A percentile compares a stretch with the other conserved stretches of the same genome.
Conservation (phyloP, 2,329 filamentous ascomycete genomes). For the Sclerotinia minor region DNA sequence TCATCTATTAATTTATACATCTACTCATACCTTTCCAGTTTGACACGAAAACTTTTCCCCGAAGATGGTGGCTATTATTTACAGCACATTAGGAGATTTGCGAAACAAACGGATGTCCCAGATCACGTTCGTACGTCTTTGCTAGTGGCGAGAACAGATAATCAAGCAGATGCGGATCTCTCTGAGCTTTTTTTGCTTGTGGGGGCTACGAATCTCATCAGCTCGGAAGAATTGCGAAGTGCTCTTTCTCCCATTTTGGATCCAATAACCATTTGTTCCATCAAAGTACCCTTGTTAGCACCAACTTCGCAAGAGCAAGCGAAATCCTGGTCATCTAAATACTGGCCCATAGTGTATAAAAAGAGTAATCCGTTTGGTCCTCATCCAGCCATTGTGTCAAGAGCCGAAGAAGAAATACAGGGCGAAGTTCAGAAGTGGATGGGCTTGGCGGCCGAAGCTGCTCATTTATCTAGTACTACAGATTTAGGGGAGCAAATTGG, state of each 20-base stretch:
- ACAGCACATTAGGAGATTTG: slow-evolving; percentile 73
- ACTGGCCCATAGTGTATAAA: slow-evolving; percentile 84
- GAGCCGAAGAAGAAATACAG: slow-evolving; percentile 68
- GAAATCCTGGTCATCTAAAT: slow-evolving; percentile 69
- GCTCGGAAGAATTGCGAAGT: slow-evolving; percentile 53
- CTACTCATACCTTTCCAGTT: slow-evolving; percentile 46
- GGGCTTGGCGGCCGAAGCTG: slow-evolving; percentile 64
- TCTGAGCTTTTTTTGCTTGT: slow-evolving; percentile 49
- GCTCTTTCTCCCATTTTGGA: slow-evolving; percentile 52
- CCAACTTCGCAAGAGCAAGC: slow-evolving; percentile 77
- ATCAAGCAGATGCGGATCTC: slow-evolving; percentile 50
- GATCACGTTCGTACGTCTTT: slow-evolving; percentile 60
- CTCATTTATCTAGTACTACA: slow-evolving; percentile 55
- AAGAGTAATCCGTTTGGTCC: slow-evolving; percentile 86
- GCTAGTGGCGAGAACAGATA: slow-evolving; percentile 51
- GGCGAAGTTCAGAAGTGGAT: slow-evolving; percentile 66
- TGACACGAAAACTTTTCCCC: slow-evolving; percentile 57
- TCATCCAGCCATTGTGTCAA: slow-evolving; percentile 71
- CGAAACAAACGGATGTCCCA: slow-evolving; percentile 68
- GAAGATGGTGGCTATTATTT: slow-evolving; percentile 64
- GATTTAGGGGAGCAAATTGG: slow-evolving; percentile 70
- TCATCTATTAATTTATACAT: slow-evolving; percentile 29
- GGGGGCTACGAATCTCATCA: slow-evolving; percentile 52
- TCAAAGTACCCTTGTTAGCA: slow-evolving; percentile 70
- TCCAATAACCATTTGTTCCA: slow-evolving; percentile 45